Base-by-base conservation (phyloP, 192 early-diverging fungal genomes). In the Umbelopsis sp. region DNA sequence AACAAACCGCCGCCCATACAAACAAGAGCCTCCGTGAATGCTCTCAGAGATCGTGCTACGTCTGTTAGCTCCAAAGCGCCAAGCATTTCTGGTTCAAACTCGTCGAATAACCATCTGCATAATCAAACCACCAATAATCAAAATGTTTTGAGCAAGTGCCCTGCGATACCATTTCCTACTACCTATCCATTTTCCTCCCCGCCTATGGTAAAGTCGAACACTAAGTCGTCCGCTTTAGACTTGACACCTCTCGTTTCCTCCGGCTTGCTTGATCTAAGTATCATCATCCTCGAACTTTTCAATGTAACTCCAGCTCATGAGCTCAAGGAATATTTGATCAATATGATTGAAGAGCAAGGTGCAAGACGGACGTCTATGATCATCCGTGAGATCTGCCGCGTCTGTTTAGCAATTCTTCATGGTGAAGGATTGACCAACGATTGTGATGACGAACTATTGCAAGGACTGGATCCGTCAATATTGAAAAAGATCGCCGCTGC, bases 221-320 rank as follows among this genome's bases (percentile, higher is more conserved):
- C 7, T 18, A 46, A 46, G 15, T 22, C 45, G 11, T 20, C 68
- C 64, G 51, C 70, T 8, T 6, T 27, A 8, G 50, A 67, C 67
- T 27, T 74, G 18, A 25, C 66, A 20, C 68, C 71, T n/a, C 72
- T 75, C 47, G 66, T 79, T 23, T 72, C 74, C 1, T 68, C 74
- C 21, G 78, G 78, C 1, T 49, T 80, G 22, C 46, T 70, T n/a
- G 78, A 80, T 45, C 37, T 80, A 22, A 75, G 74, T 0, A 68
- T 76, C 4, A 71, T 80, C 11, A 41, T 80, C 20, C 49, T 80
- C 7, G 78, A 80, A 11, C 25, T 80, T 0, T 72, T 76, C 20
- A 51, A 80, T 27, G 30, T 80, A 15, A 73, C 74, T 25, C 78
- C 78, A 10, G 21, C 35, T 6, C 67, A 68, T 13, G 67, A 75